Base-by-base conservation (phyloP, 2,329 filamentous ascomycete genomes). In the Fusarium buharicum region DNA sequence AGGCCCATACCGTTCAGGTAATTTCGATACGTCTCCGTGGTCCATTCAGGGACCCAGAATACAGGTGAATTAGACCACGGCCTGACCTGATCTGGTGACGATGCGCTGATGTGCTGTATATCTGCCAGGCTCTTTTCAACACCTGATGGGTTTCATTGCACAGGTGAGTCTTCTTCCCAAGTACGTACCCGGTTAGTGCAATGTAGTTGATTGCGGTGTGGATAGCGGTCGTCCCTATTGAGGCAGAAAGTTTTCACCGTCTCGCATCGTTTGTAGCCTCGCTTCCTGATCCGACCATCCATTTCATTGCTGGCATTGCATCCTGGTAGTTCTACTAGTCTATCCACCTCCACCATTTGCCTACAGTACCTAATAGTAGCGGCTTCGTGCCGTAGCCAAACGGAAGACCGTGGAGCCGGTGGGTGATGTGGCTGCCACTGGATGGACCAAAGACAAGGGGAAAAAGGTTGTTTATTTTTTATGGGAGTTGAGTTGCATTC, bases 401-500 rank as follows among this genome's bases (percentile, higher is more conserved):
- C 22, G 22, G 22, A 4, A 24, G 22, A 24, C 22, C 22, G 22
- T 57, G 64, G 56, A 47, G 47, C 54, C 50, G 48, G 57, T 68
- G 67, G 65, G 62, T 67, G 67, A 70, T 70, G 67, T 70, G 67
- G 67, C 67, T 70, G 63, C 43, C 66, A 62, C 56, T 70, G 66
- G 68, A 70, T 70, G 67, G 67, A 61, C 40, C 38, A 48, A 50
- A 59, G 56, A 56, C 34, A 30, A 54, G 16, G 30, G 17, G 28
- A 38, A 56, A 51, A 44, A 50, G 38, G 52, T 64, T 60, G 41
- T 50, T 53, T 66, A 48, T 64, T 65, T 59, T 40, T 22, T 17
- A 28, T 24, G 22, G 22, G 13, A n/a, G 31, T 62, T 34, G 37
- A 24, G 22, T 41, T 52, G 28, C 47, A 45, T 50, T 22, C 39